A percentile compares a stretch with the other conserved stretches of the same genome.
Evolutionary conservation across 2,329 filamentous ascomycete genomes (phyloP).

Genomic region (Ophiostoma sp.): DNA sequence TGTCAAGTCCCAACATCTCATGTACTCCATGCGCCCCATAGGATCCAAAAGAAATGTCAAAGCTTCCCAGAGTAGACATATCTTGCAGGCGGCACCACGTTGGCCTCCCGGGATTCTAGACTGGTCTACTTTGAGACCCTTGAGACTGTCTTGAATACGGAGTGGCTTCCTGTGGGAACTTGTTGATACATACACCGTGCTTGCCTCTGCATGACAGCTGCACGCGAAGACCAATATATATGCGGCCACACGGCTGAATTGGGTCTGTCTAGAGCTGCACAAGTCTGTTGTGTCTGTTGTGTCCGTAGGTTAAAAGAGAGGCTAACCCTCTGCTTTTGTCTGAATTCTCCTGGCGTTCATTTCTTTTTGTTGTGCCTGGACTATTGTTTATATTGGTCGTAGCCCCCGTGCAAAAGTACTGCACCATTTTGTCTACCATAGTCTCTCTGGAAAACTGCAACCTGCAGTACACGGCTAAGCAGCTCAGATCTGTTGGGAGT

Average conservation of each 20-base stretch:
- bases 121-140: not conserved
- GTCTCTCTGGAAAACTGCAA: not conserved
- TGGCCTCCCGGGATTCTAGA: not conserved
- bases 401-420: not conserved
- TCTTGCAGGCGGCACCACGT: not conserved
- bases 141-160: not conserved
- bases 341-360: not conserved
- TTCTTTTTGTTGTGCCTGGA: not conserved
- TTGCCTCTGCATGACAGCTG: slow-evolving; percentile 3
- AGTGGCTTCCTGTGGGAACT: not conserved
- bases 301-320: not conserved
- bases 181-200: not conserved
- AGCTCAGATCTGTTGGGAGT: not conserved
- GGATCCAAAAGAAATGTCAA: not conserved
- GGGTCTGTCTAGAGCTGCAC: not conserved
- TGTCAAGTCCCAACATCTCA: not conserved
- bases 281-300: not conserved
- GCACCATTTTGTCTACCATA: not conserved
- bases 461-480: not conserved
- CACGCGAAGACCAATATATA: not conserved
- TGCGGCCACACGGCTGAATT: not conserved
- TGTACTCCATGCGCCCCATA: not conserved
- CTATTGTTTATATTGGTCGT: not conserved
- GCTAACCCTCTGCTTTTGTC: not conserved
- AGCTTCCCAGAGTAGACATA: slow-evolving; percentile 1